Base-by-base conservation (phyloP, 192 early-diverging fungal genomes). In the Coemansia sp. region DNA sequence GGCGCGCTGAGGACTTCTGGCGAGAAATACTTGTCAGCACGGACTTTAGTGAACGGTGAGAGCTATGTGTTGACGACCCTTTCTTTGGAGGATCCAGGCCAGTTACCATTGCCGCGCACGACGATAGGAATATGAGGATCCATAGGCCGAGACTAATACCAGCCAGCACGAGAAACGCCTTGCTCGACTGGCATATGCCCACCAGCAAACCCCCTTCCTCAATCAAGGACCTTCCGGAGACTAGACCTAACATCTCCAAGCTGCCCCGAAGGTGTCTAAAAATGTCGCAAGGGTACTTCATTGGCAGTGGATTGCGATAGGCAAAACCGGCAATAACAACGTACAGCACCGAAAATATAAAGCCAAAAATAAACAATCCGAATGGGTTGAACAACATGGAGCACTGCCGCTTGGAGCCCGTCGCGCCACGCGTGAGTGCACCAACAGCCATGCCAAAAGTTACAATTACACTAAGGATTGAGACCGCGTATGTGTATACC, bases 121-220 rank as follows among this genome's bases (percentile, higher is more conserved):
- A 74, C 0, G 57, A 51, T 0, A 81, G 40, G 3, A 75, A 58
- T 24, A 81, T 74, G 1, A 81, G 37, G 17, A 81, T 65, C 78
- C 78, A 81, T 14, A 81, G 36, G 0, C 68, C 73, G n/a, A 81
- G 61, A 0, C 78, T 64, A 10, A 81, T 40, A 6, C 78, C 78
- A 0, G 78, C 57, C 7, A 81, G 41, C 15, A 71, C 78, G 1
- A 75, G 46, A 39, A 81, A 81, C 37, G 78, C 78, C 27, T 81
- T 81, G 59, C 78, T 81, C 1, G 78, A 68, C 43, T 81, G 72
- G 49, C 78, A 81, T 36, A 81, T 72, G 3, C 73, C 73, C 8
- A 81, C 78, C 4, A 81, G 58, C 14, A 79, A 46, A 0, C 76
- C 76, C 14, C 71, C 76, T 43, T 79, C 76, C 11, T 79, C 76